A percentile compares a stretch with the other conserved stretches of the same genome.
Conservation (phyloP, 2,329 filamentous ascomycete species). For the Anthostomella pinea region DNA sequence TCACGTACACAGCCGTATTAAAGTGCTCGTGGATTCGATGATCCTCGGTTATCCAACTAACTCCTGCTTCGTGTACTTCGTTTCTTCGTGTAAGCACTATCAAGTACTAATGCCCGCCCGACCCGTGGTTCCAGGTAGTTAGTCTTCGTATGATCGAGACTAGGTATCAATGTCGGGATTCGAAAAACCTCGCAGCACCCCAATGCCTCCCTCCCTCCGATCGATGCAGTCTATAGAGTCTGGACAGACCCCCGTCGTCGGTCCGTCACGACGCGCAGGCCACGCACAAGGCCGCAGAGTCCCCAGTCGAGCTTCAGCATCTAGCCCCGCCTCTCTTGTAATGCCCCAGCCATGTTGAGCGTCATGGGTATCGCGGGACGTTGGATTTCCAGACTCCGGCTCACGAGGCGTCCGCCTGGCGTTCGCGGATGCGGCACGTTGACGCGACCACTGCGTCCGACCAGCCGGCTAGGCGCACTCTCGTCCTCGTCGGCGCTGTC, state of each 20-base stretch:
- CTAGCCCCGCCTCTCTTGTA: constrained; percentile 27
- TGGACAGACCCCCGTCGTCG: not conserved
- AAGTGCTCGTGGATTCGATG: no score
- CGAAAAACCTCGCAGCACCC: no score
- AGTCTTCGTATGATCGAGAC: no score
- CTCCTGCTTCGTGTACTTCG: no score
- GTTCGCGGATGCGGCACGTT: constrained; percentile 57
- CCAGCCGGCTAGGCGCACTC: constrained; percentile 38
- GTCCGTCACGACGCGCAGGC: not conserved
- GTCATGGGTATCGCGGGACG: constrained; percentile 36
- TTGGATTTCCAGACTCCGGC: constrained; percentile 55
- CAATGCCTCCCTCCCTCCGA: no score
- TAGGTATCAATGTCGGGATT: no score
- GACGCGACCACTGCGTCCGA: constrained; percentile 52
- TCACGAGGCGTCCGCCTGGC: constrained; percentile 51
- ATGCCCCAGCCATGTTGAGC: constrained; percentile 26
- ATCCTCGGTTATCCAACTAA: no score
- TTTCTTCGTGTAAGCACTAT: no score
- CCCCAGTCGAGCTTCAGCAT: constrained; percentile 9
- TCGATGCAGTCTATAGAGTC: no score
- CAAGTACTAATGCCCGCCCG: no score
- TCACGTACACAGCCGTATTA: no score
- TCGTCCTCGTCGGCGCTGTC: constrained; percentile 33
- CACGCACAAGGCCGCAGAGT: constrained; percentile 2
- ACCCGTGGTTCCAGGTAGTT: no score